phyloP scores from a whole-genome alignment of 2,329 filamentous ascomycete genomes.

The Aspergillus fijiensis region DNA sequence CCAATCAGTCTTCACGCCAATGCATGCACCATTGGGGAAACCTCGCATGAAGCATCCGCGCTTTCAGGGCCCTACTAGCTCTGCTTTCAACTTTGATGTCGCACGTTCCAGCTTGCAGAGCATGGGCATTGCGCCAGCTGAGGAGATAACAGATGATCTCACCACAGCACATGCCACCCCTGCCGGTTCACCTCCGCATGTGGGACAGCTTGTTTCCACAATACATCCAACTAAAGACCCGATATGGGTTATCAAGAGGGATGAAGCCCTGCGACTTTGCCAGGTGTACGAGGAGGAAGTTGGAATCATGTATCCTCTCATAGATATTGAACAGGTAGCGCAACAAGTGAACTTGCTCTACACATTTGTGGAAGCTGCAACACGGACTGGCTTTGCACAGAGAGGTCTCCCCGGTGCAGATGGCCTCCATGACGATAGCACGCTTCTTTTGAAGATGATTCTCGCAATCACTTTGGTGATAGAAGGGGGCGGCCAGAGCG shows the following conservation, averaged over 20 bases:
- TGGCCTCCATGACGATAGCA: constrained; percentile 61
- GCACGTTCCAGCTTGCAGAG: constrained; percentile 83
- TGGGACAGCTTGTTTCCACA: constrained; percentile 31
- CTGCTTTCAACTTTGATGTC: constrained; percentile 79
- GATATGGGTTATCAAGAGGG: constrained; percentile 72
- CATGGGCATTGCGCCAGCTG: constrained; percentile 74
- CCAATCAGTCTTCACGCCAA: constrained; percentile 36
- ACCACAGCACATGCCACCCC: constrained; percentile 56
- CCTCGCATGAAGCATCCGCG: constrained; percentile 58
- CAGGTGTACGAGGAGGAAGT: constrained; percentile 85
- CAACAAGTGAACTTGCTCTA: constrained; percentile 69
- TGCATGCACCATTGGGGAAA: constrained; percentile 46
- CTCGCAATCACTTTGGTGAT: constrained; percentile 75
- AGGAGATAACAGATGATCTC: constrained; percentile 62
- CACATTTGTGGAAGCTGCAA: constrained; percentile 69
- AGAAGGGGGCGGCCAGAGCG: constrained; percentile 76
- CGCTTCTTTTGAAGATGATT: constrained; percentile 77
- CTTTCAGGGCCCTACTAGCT: constrained; percentile 84
- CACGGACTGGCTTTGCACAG: constrained; percentile 59
- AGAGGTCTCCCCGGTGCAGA: constrained; percentile 56
- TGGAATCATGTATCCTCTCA: constrained; percentile 85
- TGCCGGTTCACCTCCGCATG: constrained; percentile 42
- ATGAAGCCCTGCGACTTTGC: constrained; percentile 78
- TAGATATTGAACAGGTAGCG: constrained; percentile 71
- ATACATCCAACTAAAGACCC: constrained; percentile 65